Evolutionary conservation across 2,329 filamentous ascomycete genomes (phyloP), one percentile per base, ranked within the genome.

Genomic region (Pleoardoris graminearum): DNA sequence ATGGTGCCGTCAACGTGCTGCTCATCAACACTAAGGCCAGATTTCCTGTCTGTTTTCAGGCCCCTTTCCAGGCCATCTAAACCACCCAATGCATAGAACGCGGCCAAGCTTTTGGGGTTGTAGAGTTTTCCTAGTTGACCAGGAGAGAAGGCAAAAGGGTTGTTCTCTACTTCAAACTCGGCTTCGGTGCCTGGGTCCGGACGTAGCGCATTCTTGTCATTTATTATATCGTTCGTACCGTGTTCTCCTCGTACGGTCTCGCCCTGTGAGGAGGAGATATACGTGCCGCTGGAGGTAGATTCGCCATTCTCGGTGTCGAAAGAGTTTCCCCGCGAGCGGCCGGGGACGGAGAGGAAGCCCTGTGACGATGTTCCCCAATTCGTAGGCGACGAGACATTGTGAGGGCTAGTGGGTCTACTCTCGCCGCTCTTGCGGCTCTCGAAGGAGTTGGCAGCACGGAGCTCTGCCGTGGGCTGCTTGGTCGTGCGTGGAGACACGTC

Each of bases 61-160:
- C 90, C 90, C 66, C 86, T 90, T 65, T 90, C 88, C 17, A 94
- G 69, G 2, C 90, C 90, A 7, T 75, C 76, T 5, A 93, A 69
- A 43, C 90, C 90, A 49, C 90, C 90, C 2, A 94, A 73, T 5
- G 88, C 88, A 61, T 88, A 85, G 56, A 92, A 91, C 4, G 89
- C 89, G 22, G 83, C 79, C 54, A 89, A 77, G 62, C 82, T 91
- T 74, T 94, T 94, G 0, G 90, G 89, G 58, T 92, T 92, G 46
- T 91, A 78, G 6, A 94, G 76, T 74, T 93, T 93, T 57, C 86
- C 87, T 57, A 97, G 79, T 67, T 95, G 87, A 12, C 92, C 91
- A 10, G 86, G 86, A 1, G 86, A 85, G 69, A 91, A 96, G 14
- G 90, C 91, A 66, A 96, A 96, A 0, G 88, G 87, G 69, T 94